A percentile compares a stretch with the other conserved stretches of the same genome.
Conservation (phyloP, 768 basidiomycete genomes). For the Kwoniella newhampshirensis region DNA sequence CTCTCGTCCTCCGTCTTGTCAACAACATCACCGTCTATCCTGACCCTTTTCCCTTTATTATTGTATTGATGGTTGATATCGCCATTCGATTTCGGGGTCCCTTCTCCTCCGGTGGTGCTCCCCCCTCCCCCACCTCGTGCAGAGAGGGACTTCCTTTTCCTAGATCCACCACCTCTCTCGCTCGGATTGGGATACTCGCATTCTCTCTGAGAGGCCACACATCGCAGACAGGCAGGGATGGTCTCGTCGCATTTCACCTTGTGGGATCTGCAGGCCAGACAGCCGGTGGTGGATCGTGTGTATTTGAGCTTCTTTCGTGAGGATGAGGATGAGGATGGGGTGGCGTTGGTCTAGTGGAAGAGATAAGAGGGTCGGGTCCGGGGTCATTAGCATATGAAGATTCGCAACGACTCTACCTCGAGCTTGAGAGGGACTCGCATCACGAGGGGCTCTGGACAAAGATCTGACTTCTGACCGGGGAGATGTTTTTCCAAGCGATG, state of each 20-base stretch:
- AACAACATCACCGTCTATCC: neutral
- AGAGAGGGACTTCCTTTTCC: conserved; percentile 2
- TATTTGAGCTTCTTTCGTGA: conserved; percentile 21
- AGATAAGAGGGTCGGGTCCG: too few species aligned
- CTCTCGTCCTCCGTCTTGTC: neutral
- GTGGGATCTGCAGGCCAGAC: conserved; percentile 23
- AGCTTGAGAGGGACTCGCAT: too few species aligned
- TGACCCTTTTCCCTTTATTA: neutral
- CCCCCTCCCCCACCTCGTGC: neutral
- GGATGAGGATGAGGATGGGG: neutral
- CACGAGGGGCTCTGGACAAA: too few species aligned
- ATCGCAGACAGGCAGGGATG: conserved; percentile 22
- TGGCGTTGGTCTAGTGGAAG: neutral
- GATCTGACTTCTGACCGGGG: too few species aligned
- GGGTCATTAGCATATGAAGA: too few species aligned
- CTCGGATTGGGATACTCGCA: conserved; percentile 23
- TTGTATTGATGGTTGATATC: too few species aligned
- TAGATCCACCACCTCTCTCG: conserved; percentile 3
- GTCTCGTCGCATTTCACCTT: conserved; percentile 38
- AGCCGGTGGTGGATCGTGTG: conserved; percentile 25
- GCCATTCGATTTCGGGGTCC: too few species aligned
- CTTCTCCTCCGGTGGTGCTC: conserved; percentile 4
- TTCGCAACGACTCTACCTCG: too few species aligned
- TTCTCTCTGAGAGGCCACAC: conserved; percentile 22
- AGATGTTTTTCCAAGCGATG: neutral